Evolutionary conservation across 108 stramenopile genomes (phyloP).

Genomic region (Discostella pseudostelligera): DNA sequence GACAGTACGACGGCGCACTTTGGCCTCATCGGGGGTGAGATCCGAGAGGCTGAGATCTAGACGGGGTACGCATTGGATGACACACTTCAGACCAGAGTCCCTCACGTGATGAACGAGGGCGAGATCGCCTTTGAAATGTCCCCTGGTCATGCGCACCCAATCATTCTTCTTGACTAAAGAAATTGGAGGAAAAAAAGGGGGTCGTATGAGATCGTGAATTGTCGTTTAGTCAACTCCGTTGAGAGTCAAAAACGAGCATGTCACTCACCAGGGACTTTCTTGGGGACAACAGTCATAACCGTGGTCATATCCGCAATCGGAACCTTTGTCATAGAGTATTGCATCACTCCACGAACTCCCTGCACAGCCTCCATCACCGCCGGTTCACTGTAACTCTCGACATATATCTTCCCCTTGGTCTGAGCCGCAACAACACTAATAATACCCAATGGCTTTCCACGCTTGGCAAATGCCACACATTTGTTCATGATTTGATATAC

Average conservation of each 20-base stretch:
- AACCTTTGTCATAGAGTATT: conserved; percentile 81
- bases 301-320: conserved; percentile 96
- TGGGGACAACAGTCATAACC: conserved; percentile 87
- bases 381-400: conserved; percentile 92
- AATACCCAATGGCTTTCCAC: conserved; percentile 79
- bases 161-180: conserved; percentile 85
- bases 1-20: conserved; percentile 74
- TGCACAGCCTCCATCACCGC: conserved; percentile 88
- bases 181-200: neutral
- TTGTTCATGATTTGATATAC: conserved; percentile 96
- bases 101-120: conserved; percentile 89
- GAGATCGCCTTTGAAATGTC: conserved; percentile 95
- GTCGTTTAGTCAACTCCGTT: neutral
- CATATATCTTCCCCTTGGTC: conserved; percentile 88
- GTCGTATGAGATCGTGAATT: neutral
- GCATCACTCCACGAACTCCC: conserved; percentile 84
- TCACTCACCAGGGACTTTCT: conserved; percentile 83
- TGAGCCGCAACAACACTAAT: conserved; percentile 87
- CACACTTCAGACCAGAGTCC: conserved; percentile 88
- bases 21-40: conserved; percentile 77
- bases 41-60: conserved; percentile 79
- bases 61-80: conserved; percentile 93
- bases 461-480: conserved; percentile 77
- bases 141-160: conserved; percentile 93
- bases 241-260: neutral